A percentile compares a stretch with the other conserved stretches of the same genome.
Evolutionary conservation across 768 basidiomycete species (phyloP).

Genomic region (Rhodosporidiobolus sp.): DNA sequence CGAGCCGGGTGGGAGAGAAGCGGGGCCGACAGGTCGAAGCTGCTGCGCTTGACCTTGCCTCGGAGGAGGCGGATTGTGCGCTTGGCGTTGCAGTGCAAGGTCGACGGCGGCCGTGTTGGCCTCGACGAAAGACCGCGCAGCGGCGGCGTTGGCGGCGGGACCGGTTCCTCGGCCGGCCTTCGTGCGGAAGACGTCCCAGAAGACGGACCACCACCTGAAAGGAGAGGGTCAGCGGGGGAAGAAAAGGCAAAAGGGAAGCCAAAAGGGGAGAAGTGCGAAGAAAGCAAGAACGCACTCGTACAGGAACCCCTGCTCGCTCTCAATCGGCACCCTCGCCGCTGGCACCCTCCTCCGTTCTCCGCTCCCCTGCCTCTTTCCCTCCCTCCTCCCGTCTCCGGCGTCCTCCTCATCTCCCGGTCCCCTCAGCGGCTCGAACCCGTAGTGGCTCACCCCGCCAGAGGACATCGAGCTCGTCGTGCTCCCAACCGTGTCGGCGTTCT

Average conservation of each 20-base stretch:
- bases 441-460: slow-evolving; percentile 2
- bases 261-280: too few species aligned
- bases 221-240: background rate
- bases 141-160: background rate
- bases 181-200: slow-evolving; percentile 36
- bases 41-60: background rate
- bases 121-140: slow-evolving; percentile 10
- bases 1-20: too few species aligned
- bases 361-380: background rate
- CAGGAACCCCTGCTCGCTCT: slow-evolving; percentile 32
- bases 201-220: slow-evolving; percentile 38
- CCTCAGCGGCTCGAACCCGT: slow-evolving; percentile 12
- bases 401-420: background rate
- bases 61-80: background rate
- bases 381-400: background rate
- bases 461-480: slow-evolving; percentile 8
- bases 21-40: too few species aligned
- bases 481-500: slow-evolving; percentile 10
- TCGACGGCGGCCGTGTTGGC: slow-evolving; percentile 1
- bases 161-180: too few species aligned
- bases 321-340: slow-evolving; percentile 29
- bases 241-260: too few species aligned
- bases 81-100: background rate
- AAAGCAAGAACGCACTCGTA: slow-evolving; percentile 27
- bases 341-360: slow-evolving; percentile 19